These are phyloP conservation scores for Dendrobium catenatum DNA, from an alignment of 106 monocot genomes.

Conservation along the genomic window DNA sequence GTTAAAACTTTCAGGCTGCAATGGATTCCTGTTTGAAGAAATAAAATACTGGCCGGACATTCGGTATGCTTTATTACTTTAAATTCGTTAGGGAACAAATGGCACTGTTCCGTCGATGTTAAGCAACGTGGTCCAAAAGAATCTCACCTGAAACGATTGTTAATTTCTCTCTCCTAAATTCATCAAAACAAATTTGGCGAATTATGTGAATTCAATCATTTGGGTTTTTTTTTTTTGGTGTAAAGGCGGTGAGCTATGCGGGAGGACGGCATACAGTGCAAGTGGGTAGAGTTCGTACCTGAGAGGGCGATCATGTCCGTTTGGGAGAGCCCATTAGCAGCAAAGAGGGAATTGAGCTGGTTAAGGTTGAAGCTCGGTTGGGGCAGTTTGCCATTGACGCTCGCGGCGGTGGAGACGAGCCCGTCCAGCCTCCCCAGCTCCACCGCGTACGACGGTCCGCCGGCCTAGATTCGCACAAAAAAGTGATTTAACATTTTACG, in stretches of 20 bases:
- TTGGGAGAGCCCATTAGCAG: slow-evolving; percentile 40
- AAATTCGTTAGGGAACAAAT: too few species aligned
- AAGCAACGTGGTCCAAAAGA: too few species aligned
- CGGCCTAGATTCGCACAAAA: slow-evolving; percentile 22
- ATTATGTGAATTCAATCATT: too few species aligned
- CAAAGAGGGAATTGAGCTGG: slow-evolving; percentile 55
- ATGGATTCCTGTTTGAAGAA: too few species aligned
- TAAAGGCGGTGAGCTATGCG: background rate
- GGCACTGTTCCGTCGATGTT: too few species aligned
- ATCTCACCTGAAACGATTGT: too few species aligned
- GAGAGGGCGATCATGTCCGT: slow-evolving; percentile 77
- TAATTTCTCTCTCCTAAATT: too few species aligned
- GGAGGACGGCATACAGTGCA: background rate
- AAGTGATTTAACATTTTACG: background rate
- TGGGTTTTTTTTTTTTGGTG: too few species aligned
- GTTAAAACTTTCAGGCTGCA: too few species aligned
- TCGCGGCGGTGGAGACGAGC: slow-evolving; percentile 57
- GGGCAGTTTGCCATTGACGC: slow-evolving; percentile 65
- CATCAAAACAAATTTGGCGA: too few species aligned
- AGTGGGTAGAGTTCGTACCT: slow-evolving; percentile 21
- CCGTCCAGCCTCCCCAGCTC: slow-evolving; percentile 73
- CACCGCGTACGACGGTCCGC: slow-evolving; percentile 69
- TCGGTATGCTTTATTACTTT: too few species aligned
- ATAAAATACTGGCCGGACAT: too few species aligned
- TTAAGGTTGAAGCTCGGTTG: slow-evolving; percentile 46